phyloP scores from a whole-genome alignment of 257 asterid species.

The Solanum ahanhuiri region DNA sequence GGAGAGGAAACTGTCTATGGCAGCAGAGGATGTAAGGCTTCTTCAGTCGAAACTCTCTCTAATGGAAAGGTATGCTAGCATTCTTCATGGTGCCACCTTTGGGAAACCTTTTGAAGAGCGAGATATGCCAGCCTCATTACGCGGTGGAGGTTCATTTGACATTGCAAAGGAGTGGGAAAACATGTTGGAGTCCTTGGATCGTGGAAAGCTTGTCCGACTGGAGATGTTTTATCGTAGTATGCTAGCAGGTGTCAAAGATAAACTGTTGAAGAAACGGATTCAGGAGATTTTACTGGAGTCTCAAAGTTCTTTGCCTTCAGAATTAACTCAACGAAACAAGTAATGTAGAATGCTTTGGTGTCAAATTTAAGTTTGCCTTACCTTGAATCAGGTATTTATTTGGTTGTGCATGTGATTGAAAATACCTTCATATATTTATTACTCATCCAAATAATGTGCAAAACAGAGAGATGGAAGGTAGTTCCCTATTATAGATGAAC shows the following conservation, averaged over 20 bases:
- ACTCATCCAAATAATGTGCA: neutral
- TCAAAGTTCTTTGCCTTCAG: conserved; percentile 16
- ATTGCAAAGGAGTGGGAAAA: conserved; percentile 75
- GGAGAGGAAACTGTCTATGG: conserved; percentile 37
- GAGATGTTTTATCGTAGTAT: conserved; percentile 67
- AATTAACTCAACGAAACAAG: neutral
- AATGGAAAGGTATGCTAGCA: conserved; percentile 60
- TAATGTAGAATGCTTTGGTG: neutral
- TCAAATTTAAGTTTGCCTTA: neutral
- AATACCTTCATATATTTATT: neutral
- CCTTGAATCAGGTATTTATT: neutral
- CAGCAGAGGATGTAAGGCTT: conserved; percentile 58
- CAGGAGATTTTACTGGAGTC: conserved; percentile 59
- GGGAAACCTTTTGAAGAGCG: conserved; percentile 60
- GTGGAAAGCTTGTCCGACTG: conserved; percentile 40
- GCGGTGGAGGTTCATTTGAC: conserved; percentile 37
- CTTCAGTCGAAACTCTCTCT: conserved; percentile 41
- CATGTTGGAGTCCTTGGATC: conserved; percentile 72
- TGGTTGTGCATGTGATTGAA: neutral
- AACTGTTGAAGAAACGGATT: conserved; percentile 61
- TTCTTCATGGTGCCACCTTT: conserved; percentile 71
- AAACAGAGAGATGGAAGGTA: neutral
- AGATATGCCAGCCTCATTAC: conserved; percentile 49
- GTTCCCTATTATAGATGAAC: neutral
- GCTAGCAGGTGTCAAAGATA: conserved; percentile 76